These are phyloP conservation scores for Coemansia interrupta DNA, from an alignment of 192 early-diverging fungal genomes.

Conservation along the genomic window DNA sequence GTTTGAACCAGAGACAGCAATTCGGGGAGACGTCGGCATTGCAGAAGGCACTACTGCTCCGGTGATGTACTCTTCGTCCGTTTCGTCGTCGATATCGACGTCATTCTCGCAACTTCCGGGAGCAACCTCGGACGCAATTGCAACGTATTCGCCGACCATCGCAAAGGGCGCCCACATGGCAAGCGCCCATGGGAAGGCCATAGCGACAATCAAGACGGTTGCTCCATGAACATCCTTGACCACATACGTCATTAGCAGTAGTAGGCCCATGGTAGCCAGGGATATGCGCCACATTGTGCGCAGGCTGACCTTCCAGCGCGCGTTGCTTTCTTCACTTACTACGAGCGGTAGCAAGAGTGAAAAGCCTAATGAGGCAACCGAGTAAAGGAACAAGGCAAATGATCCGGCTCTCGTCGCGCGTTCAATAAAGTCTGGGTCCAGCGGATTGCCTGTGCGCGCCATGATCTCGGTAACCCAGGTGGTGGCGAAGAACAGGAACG, in stretches of 20 bases:
- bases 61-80: constrained; percentile 31
- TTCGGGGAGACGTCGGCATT: not conserved
- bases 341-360: constrained; percentile 37
- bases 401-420: constrained; percentile 79
- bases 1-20: not conserved
- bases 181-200: constrained; percentile 85
- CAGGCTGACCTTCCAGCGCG: constrained; percentile 23
- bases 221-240: constrained; percentile 60
- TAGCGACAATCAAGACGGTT: constrained; percentile 62
- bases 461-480: constrained; percentile 51
- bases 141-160: constrained; percentile 68
- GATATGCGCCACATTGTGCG: constrained; percentile 68
- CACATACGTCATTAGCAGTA: constrained; percentile 65
- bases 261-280: constrained; percentile 61
- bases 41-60: constrained; percentile 9
- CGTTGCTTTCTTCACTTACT: constrained; percentile 16
- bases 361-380: constrained; percentile 66
- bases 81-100: constrained; percentile 8
- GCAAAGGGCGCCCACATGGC: constrained; percentile 91
- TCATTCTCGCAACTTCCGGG: not conserved
- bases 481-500: constrained; percentile 87
- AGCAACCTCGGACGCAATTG: constrained; percentile 19
- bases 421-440: constrained; percentile 45
- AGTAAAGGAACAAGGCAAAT: constrained; percentile 79
- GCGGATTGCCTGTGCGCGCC: constrained; percentile 24